Percentiles rank a stretch among this genome's conserved stretches.
Conservation (phyloP, 169 alveolate species). For the Theileria sp. region DNA sequence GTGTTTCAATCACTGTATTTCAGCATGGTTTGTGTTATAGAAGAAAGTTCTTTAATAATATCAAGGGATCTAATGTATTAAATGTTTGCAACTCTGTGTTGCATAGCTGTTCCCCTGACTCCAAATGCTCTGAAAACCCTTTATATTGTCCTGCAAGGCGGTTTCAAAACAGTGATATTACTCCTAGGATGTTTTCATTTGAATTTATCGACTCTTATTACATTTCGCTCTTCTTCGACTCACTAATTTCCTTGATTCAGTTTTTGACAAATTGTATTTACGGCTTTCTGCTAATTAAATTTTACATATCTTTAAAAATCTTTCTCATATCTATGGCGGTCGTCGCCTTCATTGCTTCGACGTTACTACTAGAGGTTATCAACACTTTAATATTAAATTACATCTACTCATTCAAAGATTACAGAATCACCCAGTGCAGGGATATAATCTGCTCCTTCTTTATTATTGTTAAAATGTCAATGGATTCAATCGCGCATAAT, state of each 20-base stretch:
- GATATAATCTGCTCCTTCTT: slow-evolving; percentile 26
- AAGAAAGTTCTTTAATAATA: slow-evolving; percentile 7
- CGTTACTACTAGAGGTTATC: slow-evolving; percentile 16
- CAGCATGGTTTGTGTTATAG: slow-evolving; percentile 61
- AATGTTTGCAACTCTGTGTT: slow-evolving; percentile 18
- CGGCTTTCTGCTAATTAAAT: slow-evolving; percentile 4
- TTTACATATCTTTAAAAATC: neutral
- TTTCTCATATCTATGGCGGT: neutral
- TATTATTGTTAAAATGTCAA: slow-evolving; percentile 18
- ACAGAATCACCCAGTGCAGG: slow-evolving; percentile 23
- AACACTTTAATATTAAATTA: slow-evolving; percentile 27
- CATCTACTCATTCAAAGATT: slow-evolving; percentile 14
- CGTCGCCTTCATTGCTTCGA: neutral
- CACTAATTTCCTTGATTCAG: slow-evolving; percentile 21
- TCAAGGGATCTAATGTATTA: neutral
- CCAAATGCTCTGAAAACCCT: slow-evolving; percentile 39
- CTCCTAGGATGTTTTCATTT: slow-evolving; percentile 42
- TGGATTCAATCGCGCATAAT: slow-evolving; percentile 48
- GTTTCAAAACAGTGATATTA: slow-evolving; percentile 40
- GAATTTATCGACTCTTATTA: slow-evolving; percentile 33
- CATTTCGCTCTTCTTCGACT: slow-evolving; percentile 35
- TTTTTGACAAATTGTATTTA: slow-evolving; percentile 9
- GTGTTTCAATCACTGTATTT: slow-evolving; percentile 50
- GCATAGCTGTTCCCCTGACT: slow-evolving; percentile 40
- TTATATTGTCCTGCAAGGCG: slow-evolving; percentile 50